Evolutionary conservation across 2,329 filamentous ascomycete species (phyloP), one percentile per base, ranked within the genome.

Genomic region (Mollisiaceae sp.): DNA sequence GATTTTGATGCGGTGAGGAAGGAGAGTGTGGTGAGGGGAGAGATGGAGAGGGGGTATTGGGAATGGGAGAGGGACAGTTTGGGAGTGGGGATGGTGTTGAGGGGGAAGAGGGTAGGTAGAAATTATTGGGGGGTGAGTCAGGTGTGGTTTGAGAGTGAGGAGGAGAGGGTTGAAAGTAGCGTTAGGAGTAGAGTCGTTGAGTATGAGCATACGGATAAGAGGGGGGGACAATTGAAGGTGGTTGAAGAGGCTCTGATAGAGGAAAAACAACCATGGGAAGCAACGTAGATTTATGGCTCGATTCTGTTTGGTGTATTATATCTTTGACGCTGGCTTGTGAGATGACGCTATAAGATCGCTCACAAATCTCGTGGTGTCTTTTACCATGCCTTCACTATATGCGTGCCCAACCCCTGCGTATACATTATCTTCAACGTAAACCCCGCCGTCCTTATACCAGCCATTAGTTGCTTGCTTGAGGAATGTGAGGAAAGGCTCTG

Each of bases 381-480:
- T 78, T 35, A 88, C 82, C 92, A 95, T 94, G 6, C 78, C 82
- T 1, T 80, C 76, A 11, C 84, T 88, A 71, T 92, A 93, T n/a
- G 82, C 80, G 75, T 95, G 92, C 0, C 90, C 89, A 0, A 89
- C 82, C 0, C 85, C 89, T 1, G 86, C 82, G 72, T 92, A 94
- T 0, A 93, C 79, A 38, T 85, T 83, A 75, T 93, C 88, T 59
- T 88, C 84, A 5, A 94, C 75, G 41, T 80, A 79, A 1, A 91
- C 78, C 0, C 78, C 78, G 0, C 85, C 81, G 20, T 88, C 85
- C 2, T 81, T 79, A 65, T 81, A 89, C 83, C 82, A 89, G 1
- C 67, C 69, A 12, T 36, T 76, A 3, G 77, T 78, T 0, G 86
- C 87, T 8, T 81, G 77, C 73, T 87, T 86, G 63, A 95, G 78